Evolutionary conservation across 352 stramenopile species (phyloP), one percentile per base, ranked within the genome.

Genomic region (Globisporangium cederbergense): DNA sequence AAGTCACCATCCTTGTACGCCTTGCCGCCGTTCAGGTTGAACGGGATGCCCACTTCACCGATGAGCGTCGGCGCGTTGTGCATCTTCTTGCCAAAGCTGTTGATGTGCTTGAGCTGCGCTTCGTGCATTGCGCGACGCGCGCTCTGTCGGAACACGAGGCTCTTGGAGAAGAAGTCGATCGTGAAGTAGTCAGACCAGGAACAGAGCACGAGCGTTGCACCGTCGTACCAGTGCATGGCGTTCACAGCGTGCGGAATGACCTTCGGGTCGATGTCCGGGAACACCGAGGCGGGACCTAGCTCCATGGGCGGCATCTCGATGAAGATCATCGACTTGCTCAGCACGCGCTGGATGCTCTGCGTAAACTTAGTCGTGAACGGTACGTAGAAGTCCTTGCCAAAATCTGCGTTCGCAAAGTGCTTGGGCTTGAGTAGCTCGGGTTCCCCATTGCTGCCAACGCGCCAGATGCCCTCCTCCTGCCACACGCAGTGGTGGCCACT

Each of bases 221-320:
- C 88, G 66, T 98, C 90, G 69, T 97, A 98, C 87, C 89, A 97
- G 68, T 98, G 91, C 18, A 81, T 96, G 8, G 86, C 88, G 46
- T 95, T 95, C 18, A 92, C 77, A 0, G 81, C 83, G n/a, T 74
- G 75, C 18, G 86, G 83, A 30, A 93, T 69, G 18, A 78, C 64
- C 4, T 70, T 73, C 9, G 73, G 58, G 9, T 86, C 74, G 57
- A 95, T 85, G 13, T 85, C 75, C 6, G 86, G 86, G 64, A 95
- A 95, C 56, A 73, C 66, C 14, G 76, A 79, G 11, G 66, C 55
- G 40, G 32, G 32, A 36, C 70, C 80, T 52, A 93, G 92, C 58
- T 95, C 86, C 11, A 93, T 68, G 38, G 86, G 84, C 8, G 86
- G 86, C 18, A 95, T 54, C 71, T 96, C 89, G 13, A 90, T 70